These are phyloP conservation scores for Aspergillus alliaceus DNA, from an alignment of 2,329 filamentous ascomycete genomes.

Conservation along the genomic window DNA sequence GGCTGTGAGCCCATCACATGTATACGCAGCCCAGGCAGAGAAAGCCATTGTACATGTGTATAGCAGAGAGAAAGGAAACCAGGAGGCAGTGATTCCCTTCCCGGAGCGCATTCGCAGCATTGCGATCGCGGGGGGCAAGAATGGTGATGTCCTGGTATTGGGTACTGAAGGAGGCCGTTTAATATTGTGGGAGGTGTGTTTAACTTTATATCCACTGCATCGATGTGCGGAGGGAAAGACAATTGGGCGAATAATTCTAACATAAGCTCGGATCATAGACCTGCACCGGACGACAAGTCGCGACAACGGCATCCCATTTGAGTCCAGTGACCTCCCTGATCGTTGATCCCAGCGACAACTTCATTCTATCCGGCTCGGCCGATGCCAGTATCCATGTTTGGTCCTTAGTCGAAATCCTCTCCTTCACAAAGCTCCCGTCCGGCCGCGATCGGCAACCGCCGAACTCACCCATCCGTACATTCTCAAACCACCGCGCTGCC, in stretches of 20 bases:
- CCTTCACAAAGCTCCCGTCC: constrained; percentile 51
- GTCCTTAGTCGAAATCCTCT: constrained; percentile 75
- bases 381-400: constrained; percentile 93
- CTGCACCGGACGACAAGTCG: constrained; percentile 46
- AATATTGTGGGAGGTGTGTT: constrained; percentile 85
- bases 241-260: constrained; percentile 7
- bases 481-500: constrained; percentile 66
- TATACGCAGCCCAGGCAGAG: constrained; percentile 88
- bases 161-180: constrained; percentile 84
- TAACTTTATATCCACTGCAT: not conserved
- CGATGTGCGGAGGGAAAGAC: not conserved
- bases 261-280: constrained; percentile 26
- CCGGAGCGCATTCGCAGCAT: constrained; percentile 81
- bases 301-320: constrained; percentile 44
- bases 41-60: constrained; percentile 95
- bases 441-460: constrained; percentile 43
- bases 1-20: constrained; percentile 75
- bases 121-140: constrained; percentile 65
- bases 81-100: constrained; percentile 86
- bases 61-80: constrained; percentile 75
- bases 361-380: constrained; percentile 47
- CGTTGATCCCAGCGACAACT: constrained; percentile 62
- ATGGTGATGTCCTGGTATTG: constrained; percentile 64
- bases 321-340: constrained; percentile 69
- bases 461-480: constrained; percentile 70